Evolutionary conservation across 2,329 filamentous ascomycete genomes (phyloP), one percentile per base, ranked within the genome.

Genomic region (Colletotrichum sp.): DNA sequence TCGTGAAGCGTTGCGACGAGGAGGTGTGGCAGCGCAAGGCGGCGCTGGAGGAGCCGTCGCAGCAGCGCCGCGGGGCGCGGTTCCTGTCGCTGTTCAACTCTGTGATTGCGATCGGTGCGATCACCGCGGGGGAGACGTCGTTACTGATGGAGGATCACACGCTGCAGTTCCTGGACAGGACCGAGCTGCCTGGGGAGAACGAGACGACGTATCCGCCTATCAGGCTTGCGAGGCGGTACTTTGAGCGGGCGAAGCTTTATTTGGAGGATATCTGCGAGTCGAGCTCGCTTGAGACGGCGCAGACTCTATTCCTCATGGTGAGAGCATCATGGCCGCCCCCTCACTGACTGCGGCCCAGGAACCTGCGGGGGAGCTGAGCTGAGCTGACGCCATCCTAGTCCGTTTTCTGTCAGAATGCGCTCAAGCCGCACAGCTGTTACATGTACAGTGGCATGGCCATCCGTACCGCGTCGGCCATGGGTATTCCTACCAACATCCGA

Each of bases 381-480:
- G 16, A 26, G n/a, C 55, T 57, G 10, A 60, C 55, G 12, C 43
- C 43, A 59, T 43, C 55, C 16, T 32, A 80, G 79, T 79, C 79
- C 6, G 65, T 83, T 13, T 83, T 81, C 65, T 83, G 81, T 57
- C 82, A 83, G 69, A 81, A 83, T 69, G 81, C 83, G 7, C 60
- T 84, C 26, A 81, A 82, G 32, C 82, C 82, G 12, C 83, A 84
- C 77, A 81, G 80, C 71, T 83, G 82, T 72, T 83, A 82, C 76
- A 81, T 83, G 80, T 83, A 83, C 71, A 83, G 81, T 69, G 83
- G 82, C 4, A 83, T 83, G 81, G 82, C 83, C 64, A 81, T 81
- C 6, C 77, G 83, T 34, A 83, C 82, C 21, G 83, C 83, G 4
- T 78, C 82, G 4, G 82, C 82, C 13, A 83, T 84, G 68, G 82